A percentile compares a stretch with the other conserved stretches of the same genome.
phyloP scores from a whole-genome alignment of 2,329 filamentous ascomycete genomes.

The Exophiala aquamarina region DNA sequence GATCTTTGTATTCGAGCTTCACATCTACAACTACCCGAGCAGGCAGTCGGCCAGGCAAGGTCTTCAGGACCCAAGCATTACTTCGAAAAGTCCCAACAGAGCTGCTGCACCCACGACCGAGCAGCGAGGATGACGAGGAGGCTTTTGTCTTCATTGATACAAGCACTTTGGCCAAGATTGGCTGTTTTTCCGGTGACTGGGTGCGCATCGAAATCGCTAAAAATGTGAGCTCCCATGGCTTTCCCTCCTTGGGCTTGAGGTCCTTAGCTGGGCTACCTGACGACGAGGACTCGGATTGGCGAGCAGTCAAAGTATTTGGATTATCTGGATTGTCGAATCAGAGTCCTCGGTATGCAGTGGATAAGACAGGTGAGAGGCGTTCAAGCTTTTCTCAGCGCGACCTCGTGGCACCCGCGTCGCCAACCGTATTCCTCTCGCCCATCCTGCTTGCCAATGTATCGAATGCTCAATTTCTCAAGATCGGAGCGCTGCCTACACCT shows the following conservation, averaged over 20 bases:
- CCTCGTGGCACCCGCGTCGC: slow-evolving; percentile 47
- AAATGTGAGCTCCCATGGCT: slow-evolving; percentile 52
- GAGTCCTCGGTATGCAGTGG: slow-evolving; percentile 57
- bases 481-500: slow-evolving; percentile 59
- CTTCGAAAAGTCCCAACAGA: slow-evolving; percentile 71
- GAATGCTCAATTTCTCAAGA: slow-evolving; percentile 72
- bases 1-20: slow-evolving; percentile 85
- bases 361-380: slow-evolving; percentile 48
- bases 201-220: slow-evolving; percentile 77
- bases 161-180: slow-evolving; percentile 78
- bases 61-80: slow-evolving; percentile 82
- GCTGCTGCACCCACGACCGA: slow-evolving; percentile 79
- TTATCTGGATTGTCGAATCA: slow-evolving; percentile 65
- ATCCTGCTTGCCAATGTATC: slow-evolving; percentile 84
- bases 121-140: slow-evolving; percentile 80
- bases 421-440: slow-evolving; percentile 76
- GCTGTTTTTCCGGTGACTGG: slow-evolving; percentile 98
- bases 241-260: slow-evolving; percentile 21
- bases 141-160: slow-evolving; percentile 89
- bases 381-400: slow-evolving; percentile 55
- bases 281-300: slow-evolving; percentile 70
- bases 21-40: slow-evolving; percentile 79
- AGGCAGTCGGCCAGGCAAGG: slow-evolving; percentile 69
- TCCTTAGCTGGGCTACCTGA: slow-evolving; percentile 26
- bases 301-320: slow-evolving; percentile 84